A percentile compares a stretch with the other conserved stretches of the same genome.
phyloP scores from a whole-genome alignment of 768 basidiomycete genomes.

The Tricholoma bakamatsutake region DNA sequence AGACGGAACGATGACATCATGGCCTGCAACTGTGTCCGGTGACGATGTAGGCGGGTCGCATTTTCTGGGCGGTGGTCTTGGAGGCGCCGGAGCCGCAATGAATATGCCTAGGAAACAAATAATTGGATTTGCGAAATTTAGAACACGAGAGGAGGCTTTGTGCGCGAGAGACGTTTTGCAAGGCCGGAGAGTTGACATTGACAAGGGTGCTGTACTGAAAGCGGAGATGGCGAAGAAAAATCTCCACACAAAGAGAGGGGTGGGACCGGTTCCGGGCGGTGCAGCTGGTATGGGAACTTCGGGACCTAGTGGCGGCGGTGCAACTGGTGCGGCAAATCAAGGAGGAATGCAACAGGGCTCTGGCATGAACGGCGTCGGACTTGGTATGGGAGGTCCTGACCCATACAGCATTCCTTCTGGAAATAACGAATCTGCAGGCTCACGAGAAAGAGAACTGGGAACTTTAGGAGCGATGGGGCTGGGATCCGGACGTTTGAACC shows the following conservation, averaged over 20 bases:
- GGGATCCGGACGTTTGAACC: conserved; percentile 27
- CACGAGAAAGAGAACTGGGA: conserved; percentile 43
- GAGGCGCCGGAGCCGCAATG: conserved; percentile 20
- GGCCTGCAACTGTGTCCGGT: conserved; percentile 40
- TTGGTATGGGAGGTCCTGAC: conserved; percentile 22
- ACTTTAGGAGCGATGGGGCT: conserved; percentile 45
- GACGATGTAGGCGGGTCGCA: conserved; percentile 28
- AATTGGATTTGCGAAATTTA: conserved; percentile 97
- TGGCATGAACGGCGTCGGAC: conserved; percentile 17
- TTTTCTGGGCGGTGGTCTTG: conserved; percentile 20
- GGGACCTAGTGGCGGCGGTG: conserved; percentile 20
- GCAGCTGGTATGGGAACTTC: conserved; percentile 9
- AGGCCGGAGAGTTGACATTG: conserved; percentile 85
- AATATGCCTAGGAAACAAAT: conserved; percentile 83
- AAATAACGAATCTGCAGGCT: conserved; percentile 24
- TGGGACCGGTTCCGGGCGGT: conserved; percentile 54
- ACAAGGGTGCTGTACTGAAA: conserved; percentile 89
- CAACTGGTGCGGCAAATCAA: conserved; percentile 6
- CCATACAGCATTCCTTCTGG: conserved; percentile 9
- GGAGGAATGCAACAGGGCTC: conserved; percentile 11
- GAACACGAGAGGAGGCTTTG: conserved; percentile 79
- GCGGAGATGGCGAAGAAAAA: conserved; percentile 99
- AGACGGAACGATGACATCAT: conserved; percentile 66
- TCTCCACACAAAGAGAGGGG: conserved; percentile 88
- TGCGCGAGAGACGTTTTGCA: conserved; percentile 85